Base-by-base conservation (phyloP, 345 rosid species). In the Sonneratia alba region DNA sequence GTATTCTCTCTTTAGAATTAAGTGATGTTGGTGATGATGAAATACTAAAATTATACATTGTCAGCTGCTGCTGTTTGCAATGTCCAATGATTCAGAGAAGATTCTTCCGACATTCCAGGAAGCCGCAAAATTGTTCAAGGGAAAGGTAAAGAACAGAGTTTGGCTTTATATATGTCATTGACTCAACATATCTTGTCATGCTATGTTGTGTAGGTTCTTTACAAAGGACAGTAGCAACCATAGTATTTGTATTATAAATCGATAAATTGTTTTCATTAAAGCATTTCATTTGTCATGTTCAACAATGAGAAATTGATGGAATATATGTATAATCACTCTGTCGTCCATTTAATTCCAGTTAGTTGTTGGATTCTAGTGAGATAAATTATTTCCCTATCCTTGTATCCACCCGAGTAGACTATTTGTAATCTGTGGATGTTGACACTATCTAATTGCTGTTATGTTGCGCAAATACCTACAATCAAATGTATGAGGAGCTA, bases 41-140 rank as follows among this genome's bases (percentile, higher is more conserved):
- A 42, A 13, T 47, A 47, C 51, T 64, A 56, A 32, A 37, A 72
- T 68, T 48, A 72, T 79, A 66, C 75, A 55, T 73, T 72, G 74
- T 73, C 91, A 95, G 98, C 57, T 95, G 78, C 73, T 92, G 85
- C 74, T 95, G 77, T 95, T 95, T 85, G 85, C 87, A 63, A 67
- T 78, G 65, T 71, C 84, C 75, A 92, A 92, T 4, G 90, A 85
- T 68, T 87, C 98, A 13, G 89, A 83, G 76, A 96, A 85, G 79
- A 77, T 82, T 83, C 66, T 89, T 72, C 84, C 84, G 6, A 61
- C 80, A 59, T 92, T 92, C 77, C 78, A 88, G 79, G 98, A 92
- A 75, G 90, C 92, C 66, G 92, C 99, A 18, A 96, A 88, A 79
- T 66, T 74, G 49, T 92, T 96, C 78, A 96, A 96, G 82, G 99